Percentiles rank a stretch among this genome's conserved stretches.
Conservation (phyloP, 2,329 filamentous ascomycete genomes). For the Arthroderma sp. region DNA sequence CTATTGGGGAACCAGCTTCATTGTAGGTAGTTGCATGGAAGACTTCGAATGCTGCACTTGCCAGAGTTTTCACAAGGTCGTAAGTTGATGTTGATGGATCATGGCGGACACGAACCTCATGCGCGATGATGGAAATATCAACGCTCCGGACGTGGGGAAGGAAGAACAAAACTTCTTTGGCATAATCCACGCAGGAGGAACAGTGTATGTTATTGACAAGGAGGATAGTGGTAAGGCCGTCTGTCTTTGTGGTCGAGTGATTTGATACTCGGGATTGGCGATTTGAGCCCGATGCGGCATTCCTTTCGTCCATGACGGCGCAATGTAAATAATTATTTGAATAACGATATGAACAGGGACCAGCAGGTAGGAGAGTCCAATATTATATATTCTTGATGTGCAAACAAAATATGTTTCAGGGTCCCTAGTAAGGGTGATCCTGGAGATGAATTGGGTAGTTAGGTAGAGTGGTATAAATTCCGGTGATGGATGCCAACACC, state of each 20-base stretch:
- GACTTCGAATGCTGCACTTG: conserved; percentile 35
- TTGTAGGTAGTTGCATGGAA: conserved; percentile 31
- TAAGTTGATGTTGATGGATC: conserved; percentile 17
- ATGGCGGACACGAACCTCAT: conserved; percentile 32
- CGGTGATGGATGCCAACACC: no score
- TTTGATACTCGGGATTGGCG: no score
- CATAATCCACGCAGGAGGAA: conserved; percentile 34
- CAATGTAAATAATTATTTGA: no score
- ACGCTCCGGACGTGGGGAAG: conserved; percentile 23
- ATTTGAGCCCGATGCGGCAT: no score
- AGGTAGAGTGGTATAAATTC: no score
- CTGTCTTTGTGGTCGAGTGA: background rate
- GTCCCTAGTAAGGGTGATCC: no score
- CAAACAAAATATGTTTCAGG: no score
- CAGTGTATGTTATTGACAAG: conserved; percentile 38
- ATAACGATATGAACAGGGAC: no score
- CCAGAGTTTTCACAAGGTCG: conserved; percentile 25
- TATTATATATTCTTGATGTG: no score
- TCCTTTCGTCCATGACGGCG: no score
- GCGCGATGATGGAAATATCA: conserved; percentile 31
- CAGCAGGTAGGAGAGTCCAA: no score
- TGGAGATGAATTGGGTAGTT: no score
- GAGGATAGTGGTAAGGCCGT: conserved; percentile 21
- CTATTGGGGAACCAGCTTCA: conserved; percentile 16
- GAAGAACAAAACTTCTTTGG: conserved; percentile 30